Evolutionary conservation across 2,329 filamentous ascomycete species (phyloP).

Genomic region (Trichoderma sp.): DNA sequence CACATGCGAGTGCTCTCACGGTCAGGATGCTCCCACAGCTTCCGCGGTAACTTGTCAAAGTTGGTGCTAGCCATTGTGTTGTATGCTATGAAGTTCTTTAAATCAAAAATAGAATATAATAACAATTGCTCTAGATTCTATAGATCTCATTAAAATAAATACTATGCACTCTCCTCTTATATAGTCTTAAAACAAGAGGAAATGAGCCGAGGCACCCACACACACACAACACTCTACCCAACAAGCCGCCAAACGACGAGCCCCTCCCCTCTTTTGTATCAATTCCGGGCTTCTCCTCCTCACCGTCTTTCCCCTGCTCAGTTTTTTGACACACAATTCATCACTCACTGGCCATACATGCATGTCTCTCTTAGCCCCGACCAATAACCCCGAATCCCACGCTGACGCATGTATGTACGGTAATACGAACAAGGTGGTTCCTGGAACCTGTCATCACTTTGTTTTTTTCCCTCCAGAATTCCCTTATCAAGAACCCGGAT

Average conservation of each 20-base stretch:
- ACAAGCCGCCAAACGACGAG: background rate
- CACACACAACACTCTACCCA: background rate
- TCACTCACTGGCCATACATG: background rate
- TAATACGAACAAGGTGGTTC: background rate
- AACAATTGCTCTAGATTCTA: background rate
- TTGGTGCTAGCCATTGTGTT: conserved; percentile 29
- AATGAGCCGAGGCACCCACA: background rate
- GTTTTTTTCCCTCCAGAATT: background rate
- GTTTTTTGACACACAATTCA: background rate
- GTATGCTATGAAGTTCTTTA: background rate
- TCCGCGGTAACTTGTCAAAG: conserved; percentile 47
- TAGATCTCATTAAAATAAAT: background rate
- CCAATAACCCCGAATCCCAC: background rate
- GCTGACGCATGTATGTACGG: background rate
- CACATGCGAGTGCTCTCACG: conserved; percentile 64
- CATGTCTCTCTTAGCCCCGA: background rate
- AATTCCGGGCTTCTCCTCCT: background rate
- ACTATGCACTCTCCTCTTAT: background rate
- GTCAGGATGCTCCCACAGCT: conserved; percentile 67
- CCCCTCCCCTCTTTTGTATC: background rate
- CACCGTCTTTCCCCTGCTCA: background rate
- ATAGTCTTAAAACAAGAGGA: background rate
- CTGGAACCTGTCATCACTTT: background rate
- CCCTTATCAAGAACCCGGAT: background rate
- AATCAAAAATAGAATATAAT: background rate